Evolutionary conservation across 257 asterid species (phyloP).

Genomic region (Henckelia pumila): DNA sequence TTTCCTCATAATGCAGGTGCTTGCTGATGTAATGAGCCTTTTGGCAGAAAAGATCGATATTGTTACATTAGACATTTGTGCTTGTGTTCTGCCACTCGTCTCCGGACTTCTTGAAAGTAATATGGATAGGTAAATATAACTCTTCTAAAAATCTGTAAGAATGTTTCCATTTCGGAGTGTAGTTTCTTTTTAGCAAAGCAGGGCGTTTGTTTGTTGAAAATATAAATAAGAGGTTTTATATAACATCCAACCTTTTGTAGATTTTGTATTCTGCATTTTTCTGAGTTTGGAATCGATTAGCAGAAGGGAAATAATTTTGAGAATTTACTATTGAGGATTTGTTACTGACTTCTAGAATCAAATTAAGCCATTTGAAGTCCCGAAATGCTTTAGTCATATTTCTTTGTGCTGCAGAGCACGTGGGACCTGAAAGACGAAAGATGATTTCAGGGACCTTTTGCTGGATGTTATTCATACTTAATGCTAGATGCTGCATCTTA

Average conservation of each 20-base stretch:
- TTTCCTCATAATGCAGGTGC: slow-evolving; percentile 59
- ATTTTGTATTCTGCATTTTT: slow-evolving; percentile 5
- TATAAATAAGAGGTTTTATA: slow-evolving; percentile 2
- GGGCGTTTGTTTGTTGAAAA: slow-evolving; percentile 4
- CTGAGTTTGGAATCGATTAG: background rate
- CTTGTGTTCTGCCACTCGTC: slow-evolving; percentile 82
- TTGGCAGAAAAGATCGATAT: slow-evolving; percentile 69
- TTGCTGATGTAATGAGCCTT: slow-evolving; percentile 80
- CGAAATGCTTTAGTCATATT: slow-evolving; percentile 10
- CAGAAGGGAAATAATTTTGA: background rate
- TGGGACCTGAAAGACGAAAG: slow-evolving; percentile 11
- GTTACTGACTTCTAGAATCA: background rate
- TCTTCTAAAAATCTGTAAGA: slow-evolving; percentile 2
- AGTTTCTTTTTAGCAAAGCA: slow-evolving; percentile 10
- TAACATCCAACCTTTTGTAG: slow-evolving; percentile 4
- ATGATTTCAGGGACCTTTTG: background rate
- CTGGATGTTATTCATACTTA: background rate
- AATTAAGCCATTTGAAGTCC: slow-evolving; percentile 19
- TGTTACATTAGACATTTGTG: slow-evolving; percentile 77
- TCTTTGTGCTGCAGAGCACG: slow-evolving; percentile 7
- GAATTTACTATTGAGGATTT: background rate
- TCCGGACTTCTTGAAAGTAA: slow-evolving; percentile 71
- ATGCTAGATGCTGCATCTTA: slow-evolving; percentile 19
- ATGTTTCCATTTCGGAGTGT: background rate
- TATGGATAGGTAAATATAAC: slow-evolving; percentile 63